Evolutionary conservation across 2,329 filamentous ascomycete genomes (phyloP), one percentile per base, ranked within the genome.

Genomic region (Aspergillus quadricinctus): DNA sequence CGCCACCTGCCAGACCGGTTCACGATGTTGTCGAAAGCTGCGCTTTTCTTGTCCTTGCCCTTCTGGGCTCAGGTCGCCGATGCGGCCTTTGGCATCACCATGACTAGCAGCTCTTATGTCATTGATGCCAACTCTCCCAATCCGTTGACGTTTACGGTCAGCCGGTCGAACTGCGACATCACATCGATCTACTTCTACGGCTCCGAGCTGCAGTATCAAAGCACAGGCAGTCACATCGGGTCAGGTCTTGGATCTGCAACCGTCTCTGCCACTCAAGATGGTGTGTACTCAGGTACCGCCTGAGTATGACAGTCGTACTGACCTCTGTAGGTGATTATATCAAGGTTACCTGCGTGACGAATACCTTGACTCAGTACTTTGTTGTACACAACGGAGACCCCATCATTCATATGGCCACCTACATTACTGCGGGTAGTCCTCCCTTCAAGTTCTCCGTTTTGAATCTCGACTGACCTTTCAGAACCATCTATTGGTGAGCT

Each of bases 331-430:
- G 68, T 19, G 68, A 74, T 58, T 85, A 84, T 65, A 79, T 85
- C 63, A 87, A 86, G 69, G 78, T 88, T 40, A 85, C 82, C 14
- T 87, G 84, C 64, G 78, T 76, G 8, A 83, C 83, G 0, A 77
- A 74, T 48, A 85, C 80, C n/a, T 71, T 87, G 56, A 88, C 82
- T 0, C 85, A 88, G 40, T 88, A 88, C 71, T 80, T 84, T 61
- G 81, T 88, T 4, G 80, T 84, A 11, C 79, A 78, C 57, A 79
- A 81, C 52, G 84, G 85, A n/a, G 82, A 86, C 53, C 78, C 80
- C 56, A 82, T 78, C 28, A 79, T 88, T 57, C 83, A 81, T 66
- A 80, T 85, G 77, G 83, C 81, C 5, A 88, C 86, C 2, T 78
- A 87, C 65, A 88, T 82, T 55, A 84, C 80, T 0, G 80, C 64